Base-by-base conservation (phyloP, 192 early-diverging fungal species). In the Gonapodya prolifera region DNA sequence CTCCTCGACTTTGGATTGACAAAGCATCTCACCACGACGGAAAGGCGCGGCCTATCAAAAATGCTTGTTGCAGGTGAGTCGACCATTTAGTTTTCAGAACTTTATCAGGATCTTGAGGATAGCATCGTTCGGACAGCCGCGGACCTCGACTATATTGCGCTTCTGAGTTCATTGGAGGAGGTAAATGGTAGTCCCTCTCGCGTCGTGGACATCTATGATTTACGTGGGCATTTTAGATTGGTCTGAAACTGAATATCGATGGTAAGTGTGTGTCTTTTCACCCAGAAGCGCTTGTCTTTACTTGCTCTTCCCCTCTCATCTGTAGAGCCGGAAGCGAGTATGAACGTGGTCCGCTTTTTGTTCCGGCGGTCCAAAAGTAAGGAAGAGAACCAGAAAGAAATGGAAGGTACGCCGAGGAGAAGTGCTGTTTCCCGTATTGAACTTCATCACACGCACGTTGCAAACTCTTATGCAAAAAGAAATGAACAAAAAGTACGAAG, bases 1-100 rank as follows among this genome's bases (percentile, higher is more conserved):
- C 77, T 82, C 23, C 77, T 82, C 32, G 81, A 82, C 69, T 82
- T 82, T 73, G 81, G 81, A 34, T 69, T 82, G 1, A 82, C 81
- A 17, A 82, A 81, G 69, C 80, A 80, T 23, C 80, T 80, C 16
- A 76, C 79, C 2, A 0, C 69, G 1, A 1, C 8, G n/a, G 81
- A 82, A 61, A 70, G 30, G 32, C 34, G 80, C 1, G 81, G 76
- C 31, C 33, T 82, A 1, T 82, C 80, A 1, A 34, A 75, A 2
- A 82, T 82, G 1, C 36, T 82, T 23, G 74, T 82, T 2, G 73
- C 81, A 29, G 81, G 79, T 2, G 30, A 69, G 35, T 30, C n/a
- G n/a, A n/a, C n/a, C n/a, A n/a, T n/a, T n/a, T n/a, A n/a, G n/a
- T n/a, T n/a, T n/a, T n/a, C n/a, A n/a, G n/a, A n/a, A n/a, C n/a